Percentiles rank a stretch among this genome's conserved stretches.
Conservation (phyloP, 352 stramenopile genomes). For the Elongisporangium anandrum region DNA sequence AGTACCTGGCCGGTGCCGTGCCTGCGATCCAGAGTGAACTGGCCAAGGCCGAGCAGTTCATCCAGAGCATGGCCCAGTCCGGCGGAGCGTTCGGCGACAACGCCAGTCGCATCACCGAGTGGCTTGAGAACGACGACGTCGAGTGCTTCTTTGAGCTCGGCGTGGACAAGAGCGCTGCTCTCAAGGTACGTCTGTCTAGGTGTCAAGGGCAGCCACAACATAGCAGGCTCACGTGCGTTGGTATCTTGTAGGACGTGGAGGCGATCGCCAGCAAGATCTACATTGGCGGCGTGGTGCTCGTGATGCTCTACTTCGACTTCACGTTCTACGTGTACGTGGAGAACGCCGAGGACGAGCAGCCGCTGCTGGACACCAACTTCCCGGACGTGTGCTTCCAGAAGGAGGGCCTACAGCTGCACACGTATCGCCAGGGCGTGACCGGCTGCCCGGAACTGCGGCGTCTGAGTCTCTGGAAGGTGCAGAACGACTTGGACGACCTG, state of each 20-base stretch:
- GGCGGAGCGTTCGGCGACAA: constrained; percentile 52
- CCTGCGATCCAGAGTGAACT: constrained; percentile 88
- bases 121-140: constrained; percentile 87
- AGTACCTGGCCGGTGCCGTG: constrained; percentile 74
- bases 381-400: constrained; percentile 90
- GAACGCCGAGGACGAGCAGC: constrained; percentile 86
- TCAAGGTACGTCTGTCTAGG: constrained; percentile 33
- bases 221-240: background rate
- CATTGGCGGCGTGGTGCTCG: constrained; percentile 87
- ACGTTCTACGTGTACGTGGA: constrained; percentile 91
- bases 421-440: constrained; percentile 64
- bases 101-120: constrained; percentile 52
- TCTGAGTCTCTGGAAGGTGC: constrained; percentile 78
- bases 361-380: constrained; percentile 92
- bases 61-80: constrained; percentile 51
- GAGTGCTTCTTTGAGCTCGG: constrained; percentile 93
- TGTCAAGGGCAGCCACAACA: background rate
- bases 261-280: constrained; percentile 94
- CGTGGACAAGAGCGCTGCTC: constrained; percentile 57
- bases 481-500: constrained; percentile 56
- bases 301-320: constrained; percentile 91
- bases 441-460: constrained; percentile 65
- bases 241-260: constrained; percentile 78
- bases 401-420: constrained; percentile 80
- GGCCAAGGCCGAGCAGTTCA: constrained; percentile 75